These are phyloP conservation scores for Claviceps africana DNA, from an alignment of 2,329 filamentous ascomycete genomes.

Conservation along the genomic window DNA sequence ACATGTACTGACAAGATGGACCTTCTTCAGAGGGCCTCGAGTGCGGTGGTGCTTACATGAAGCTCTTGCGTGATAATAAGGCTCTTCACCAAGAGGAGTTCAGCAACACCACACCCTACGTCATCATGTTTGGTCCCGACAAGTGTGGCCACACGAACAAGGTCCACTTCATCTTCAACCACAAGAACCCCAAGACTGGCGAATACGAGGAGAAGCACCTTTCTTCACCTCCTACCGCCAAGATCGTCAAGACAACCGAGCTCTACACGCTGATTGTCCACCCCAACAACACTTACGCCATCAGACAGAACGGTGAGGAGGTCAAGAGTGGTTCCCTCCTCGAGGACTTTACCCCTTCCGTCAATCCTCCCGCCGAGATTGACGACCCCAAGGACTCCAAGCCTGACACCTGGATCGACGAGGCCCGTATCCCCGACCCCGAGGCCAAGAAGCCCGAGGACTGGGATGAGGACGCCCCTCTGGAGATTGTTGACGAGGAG, in stretches of 20 bases:
- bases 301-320: slow-evolving; percentile 80
- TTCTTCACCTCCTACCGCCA: slow-evolving; percentile 65
- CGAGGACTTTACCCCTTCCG: slow-evolving; percentile 83
- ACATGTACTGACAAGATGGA: neutral
- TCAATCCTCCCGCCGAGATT: slow-evolving; percentile 92
- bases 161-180: slow-evolving; percentile 97
- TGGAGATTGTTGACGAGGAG: slow-evolving; percentile 87
- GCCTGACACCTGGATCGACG: slow-evolving; percentile 91
- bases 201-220: slow-evolving; percentile 99
- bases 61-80: slow-evolving; percentile 96
- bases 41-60: slow-evolving; percentile 97
- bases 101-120: slow-evolving; percentile 90
- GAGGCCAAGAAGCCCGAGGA: slow-evolving; percentile 93
- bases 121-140: slow-evolving; percentile 99
- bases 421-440: slow-evolving; percentile 79
- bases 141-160: slow-evolving; percentile 99
- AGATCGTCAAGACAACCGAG: slow-evolving; percentile 80
- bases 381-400: slow-evolving; percentile 88
- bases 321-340: slow-evolving; percentile 83
- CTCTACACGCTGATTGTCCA: slow-evolving; percentile 95
- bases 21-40: slow-evolving; percentile 66
- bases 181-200: slow-evolving; percentile 99
- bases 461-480: slow-evolving; percentile 97
- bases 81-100: slow-evolving; percentile 95
- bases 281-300: slow-evolving; percentile 88